Percentiles rank a stretch among this genome's conserved stretches.
Conservation (phyloP, 2,329 filamentous ascomycete species). For the Chaetoscypha palmicola region DNA sequence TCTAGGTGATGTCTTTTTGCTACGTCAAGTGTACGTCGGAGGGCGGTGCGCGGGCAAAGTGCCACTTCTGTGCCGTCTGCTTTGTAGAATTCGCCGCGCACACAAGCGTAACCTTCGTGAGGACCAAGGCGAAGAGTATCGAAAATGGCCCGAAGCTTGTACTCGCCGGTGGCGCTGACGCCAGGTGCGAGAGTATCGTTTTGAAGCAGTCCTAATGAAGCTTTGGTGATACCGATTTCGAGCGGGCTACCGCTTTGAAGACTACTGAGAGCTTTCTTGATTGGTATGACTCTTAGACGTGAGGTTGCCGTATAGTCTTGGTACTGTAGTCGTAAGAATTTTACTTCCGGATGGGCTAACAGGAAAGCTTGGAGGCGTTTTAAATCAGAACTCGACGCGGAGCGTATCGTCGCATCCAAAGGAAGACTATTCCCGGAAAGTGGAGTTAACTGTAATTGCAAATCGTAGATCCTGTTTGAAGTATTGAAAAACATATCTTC, state of each 20-base stretch:
- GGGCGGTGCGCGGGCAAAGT: constrained; percentile 59
- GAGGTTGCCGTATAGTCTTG: constrained; percentile 68
- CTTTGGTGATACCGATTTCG: constrained; percentile 54
- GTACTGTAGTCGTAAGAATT: constrained; percentile 70
- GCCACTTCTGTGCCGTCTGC: constrained; percentile 42
- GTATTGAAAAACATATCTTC: constrained; percentile 69
- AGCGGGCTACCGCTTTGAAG: constrained; percentile 31
- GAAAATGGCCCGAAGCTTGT: constrained; percentile 60
- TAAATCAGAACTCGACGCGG: constrained; percentile 24
- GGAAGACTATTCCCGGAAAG: constrained; percentile 15
- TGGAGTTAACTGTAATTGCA: constrained; percentile 40
- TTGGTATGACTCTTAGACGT: constrained; percentile 61
- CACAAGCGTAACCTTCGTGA: constrained; percentile 53
- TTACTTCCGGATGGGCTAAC: constrained; percentile 41
- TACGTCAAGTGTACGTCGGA: constrained; percentile 47
- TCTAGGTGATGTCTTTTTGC: constrained; percentile 47
- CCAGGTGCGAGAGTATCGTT: constrained; percentile 52
- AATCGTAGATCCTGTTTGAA: constrained; percentile 65
- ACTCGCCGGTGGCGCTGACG: constrained; percentile 54
- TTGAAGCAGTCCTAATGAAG: constrained; percentile 59
- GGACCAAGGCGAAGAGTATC: constrained; percentile 53
- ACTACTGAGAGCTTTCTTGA: constrained; percentile 46
- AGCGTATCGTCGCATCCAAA: constrained; percentile 21
- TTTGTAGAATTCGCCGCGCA: constrained; percentile 60
- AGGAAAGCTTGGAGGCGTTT: constrained; percentile 36